Percentiles rank a stretch among this genome's conserved stretches.
These are phyloP conservation scores for Asterionellopsis glacialis DNA, from an alignment of 108 stramenopile species.

Conservation along the genomic window DNA sequence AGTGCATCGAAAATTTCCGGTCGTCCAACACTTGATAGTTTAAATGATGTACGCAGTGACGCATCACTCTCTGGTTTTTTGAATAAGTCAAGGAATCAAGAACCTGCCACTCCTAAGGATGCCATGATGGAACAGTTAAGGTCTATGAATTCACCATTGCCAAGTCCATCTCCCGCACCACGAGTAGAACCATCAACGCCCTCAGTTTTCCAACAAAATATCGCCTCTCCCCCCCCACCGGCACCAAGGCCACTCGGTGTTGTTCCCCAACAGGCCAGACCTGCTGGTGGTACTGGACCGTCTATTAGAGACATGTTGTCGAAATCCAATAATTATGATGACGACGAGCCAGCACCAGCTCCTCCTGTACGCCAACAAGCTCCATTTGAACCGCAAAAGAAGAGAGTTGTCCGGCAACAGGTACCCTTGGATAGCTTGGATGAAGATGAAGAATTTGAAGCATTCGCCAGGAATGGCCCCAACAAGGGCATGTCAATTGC, in stretches of 20 bases:
- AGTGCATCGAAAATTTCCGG: constrained; percentile 26
- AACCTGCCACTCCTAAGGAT: no score
- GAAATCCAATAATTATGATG: not conserved
- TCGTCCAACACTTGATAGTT: not conserved
- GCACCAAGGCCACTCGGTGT: not conserved
- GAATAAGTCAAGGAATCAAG: no score
- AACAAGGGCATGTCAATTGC: constrained; percentile 46
- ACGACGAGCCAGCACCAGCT: constrained; percentile 5
- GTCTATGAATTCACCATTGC: constrained; percentile 14
- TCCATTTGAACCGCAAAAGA: constrained; percentile 3
- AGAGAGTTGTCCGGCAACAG: constrained; percentile 31
- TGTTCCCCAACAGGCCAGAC: not conserved
- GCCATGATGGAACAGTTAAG: constrained; percentile 6
- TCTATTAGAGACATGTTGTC: not conserved
- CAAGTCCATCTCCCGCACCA: not conserved
- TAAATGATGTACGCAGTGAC: not conserved
- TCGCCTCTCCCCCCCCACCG: not conserved
- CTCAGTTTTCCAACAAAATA: not conserved
- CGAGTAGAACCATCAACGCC: not conserved
- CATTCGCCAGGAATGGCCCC: constrained; percentile 26
- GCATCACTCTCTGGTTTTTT: no score
- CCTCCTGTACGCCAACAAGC: constrained; percentile 7
- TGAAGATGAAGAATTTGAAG: constrained; percentile 49
- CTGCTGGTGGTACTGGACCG: not conserved
- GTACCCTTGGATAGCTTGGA: constrained; percentile 36